These are phyloP conservation scores for Bretschneidera sinensis DNA, from an alignment of 345 rosid genomes.

Conservation along the genomic window DNA sequence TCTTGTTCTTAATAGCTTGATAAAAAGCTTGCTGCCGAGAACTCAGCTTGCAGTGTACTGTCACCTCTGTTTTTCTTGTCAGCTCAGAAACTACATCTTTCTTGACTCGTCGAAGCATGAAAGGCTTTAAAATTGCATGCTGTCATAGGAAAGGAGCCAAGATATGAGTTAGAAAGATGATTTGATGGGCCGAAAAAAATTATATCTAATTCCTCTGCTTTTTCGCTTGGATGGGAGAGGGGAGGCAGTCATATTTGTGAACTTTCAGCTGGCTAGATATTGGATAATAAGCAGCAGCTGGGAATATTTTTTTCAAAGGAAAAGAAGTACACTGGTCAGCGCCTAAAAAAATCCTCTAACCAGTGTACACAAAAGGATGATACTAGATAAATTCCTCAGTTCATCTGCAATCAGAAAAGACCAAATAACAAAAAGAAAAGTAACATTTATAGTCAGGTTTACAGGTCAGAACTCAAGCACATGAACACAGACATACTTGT, in stretches of 20 bases:
- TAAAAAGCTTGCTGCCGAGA: constrained; percentile 97
- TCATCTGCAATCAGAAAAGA: too few species aligned
- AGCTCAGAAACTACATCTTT: constrained; percentile 94
- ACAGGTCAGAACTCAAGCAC: too few species aligned
- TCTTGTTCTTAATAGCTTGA: constrained; percentile 97
- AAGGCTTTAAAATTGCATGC: constrained; percentile 99
- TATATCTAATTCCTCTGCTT: too few species aligned
- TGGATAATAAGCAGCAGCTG: too few species aligned
- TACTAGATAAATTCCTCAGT: too few species aligned
- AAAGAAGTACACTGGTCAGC: constrained; percentile 64
- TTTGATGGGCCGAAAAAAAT: background rate
- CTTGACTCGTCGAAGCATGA: constrained; percentile 94
- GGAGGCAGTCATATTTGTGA: too few species aligned
- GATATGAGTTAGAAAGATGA: constrained; percentile 1
- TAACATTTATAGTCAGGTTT: too few species aligned
- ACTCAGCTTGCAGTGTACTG: constrained; percentile 97
- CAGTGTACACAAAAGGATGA: too few species aligned
- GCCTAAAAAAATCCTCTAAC: too few species aligned
- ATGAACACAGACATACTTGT: too few species aligned
- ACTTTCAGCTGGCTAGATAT: background rate
- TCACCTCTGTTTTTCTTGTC: constrained; percentile 87
- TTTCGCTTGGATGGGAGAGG: background rate
- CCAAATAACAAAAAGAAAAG: too few species aligned
- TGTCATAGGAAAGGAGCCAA: constrained; percentile 26
- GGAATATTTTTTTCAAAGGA: background rate